Conservation (phyloP, 306 rosid genomes). For the Amphicarpaea edgeworthii region DNA sequence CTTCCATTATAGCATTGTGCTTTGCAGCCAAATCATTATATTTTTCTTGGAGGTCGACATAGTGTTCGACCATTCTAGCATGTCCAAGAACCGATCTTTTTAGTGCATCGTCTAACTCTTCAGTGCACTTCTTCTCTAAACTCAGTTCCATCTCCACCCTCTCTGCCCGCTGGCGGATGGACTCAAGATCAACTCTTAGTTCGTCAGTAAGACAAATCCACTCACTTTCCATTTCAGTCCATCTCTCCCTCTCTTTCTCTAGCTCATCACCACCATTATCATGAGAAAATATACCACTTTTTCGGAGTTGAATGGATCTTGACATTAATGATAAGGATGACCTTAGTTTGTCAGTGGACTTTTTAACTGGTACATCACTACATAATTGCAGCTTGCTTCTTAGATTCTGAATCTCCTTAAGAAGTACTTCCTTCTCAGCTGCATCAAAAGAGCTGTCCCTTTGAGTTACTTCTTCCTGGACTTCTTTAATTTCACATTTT, state of each 20-base stretch:
- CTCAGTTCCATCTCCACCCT: conserved; percentile 75
- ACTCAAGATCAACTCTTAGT: conserved; percentile 81
- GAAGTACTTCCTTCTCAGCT: conserved; percentile 87
- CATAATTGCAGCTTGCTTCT: conserved; percentile 71
- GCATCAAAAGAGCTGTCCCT: conserved; percentile 55
- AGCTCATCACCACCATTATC: conserved; percentile 67
- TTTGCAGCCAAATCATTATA: conserved; percentile 75
- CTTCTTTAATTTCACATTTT: conserved; percentile 78
- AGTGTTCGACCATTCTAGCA: conserved; percentile 93
- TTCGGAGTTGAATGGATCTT: conserved; percentile 75
- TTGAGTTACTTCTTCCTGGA: conserved; percentile 57
- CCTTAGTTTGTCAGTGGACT: conserved; percentile 80
- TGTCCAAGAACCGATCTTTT: conserved; percentile 87
- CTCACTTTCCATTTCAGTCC: conserved; percentile 99
- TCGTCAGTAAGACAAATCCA: conserved; percentile 98
- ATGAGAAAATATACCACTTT: conserved; percentile 56
- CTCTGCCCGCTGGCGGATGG: conserved; percentile 71
- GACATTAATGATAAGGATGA: conserved; percentile 84
- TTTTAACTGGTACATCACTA: conserved; percentile 58
- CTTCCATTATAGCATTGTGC: conserved; percentile 89
- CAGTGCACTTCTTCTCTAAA: conserved; percentile 76
- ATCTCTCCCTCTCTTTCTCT: conserved; percentile 80
- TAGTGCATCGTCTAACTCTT: conserved; percentile 86
- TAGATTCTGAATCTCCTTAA: conserved; percentile 78
- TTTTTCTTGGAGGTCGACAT: conserved; percentile 91